Percentiles rank a stretch among this genome's conserved stretches.
Evolutionary conservation across 306 rosid species (phyloP).

Genomic region (Trifolium subterraneum): DNA sequence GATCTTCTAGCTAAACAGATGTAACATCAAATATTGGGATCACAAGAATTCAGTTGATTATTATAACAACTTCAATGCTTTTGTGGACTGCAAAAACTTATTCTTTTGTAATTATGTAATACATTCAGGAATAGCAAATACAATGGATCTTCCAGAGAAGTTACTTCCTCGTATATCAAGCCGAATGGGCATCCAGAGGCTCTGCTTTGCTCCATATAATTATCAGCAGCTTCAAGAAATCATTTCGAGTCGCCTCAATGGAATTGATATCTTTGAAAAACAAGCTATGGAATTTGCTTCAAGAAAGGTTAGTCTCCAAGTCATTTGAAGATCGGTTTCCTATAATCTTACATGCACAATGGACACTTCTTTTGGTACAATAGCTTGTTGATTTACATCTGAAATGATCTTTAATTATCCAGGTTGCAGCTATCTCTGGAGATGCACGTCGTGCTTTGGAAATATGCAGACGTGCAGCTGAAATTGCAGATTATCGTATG

Average conservation of each 20-base stretch:
- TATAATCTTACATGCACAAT: conserved; percentile 19
- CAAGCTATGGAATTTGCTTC: conserved; percentile 89
- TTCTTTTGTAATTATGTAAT: conserved; percentile 33
- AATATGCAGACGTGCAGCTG: conserved; percentile 96
- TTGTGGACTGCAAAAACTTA: conserved; percentile 33
- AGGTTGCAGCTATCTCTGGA: conserved; percentile 98
- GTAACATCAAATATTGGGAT: conserved; percentile 1
- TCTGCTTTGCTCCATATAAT: conserved; percentile 95
- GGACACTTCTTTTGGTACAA: conserved; percentile 22
- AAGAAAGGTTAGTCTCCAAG: conserved; percentile 66
- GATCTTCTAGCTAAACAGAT: conserved; percentile 22
- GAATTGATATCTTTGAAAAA: conserved; percentile 84
- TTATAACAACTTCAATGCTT: conserved; percentile 30
- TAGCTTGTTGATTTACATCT: conserved; percentile 24
- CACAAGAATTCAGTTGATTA: conserved; percentile 31
- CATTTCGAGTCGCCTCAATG: conserved; percentile 82
- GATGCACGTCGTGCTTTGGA: conserved; percentile 97
- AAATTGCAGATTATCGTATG: conserved; percentile 73
- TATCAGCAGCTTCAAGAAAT: conserved; percentile 95
- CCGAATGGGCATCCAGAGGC: conserved; percentile 96
- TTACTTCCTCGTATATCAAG: conserved; percentile 98
- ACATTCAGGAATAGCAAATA: conserved; percentile 90
- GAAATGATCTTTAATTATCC: conserved; percentile 42
- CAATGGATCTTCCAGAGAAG: conserved; percentile 99
- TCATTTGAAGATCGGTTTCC: conserved; percentile 30